A percentile compares a stretch with the other conserved stretches of the same genome.
phyloP scores from a whole-genome alignment of 2,329 filamentous ascomycete genomes.

The Neonectria coccinea region DNA sequence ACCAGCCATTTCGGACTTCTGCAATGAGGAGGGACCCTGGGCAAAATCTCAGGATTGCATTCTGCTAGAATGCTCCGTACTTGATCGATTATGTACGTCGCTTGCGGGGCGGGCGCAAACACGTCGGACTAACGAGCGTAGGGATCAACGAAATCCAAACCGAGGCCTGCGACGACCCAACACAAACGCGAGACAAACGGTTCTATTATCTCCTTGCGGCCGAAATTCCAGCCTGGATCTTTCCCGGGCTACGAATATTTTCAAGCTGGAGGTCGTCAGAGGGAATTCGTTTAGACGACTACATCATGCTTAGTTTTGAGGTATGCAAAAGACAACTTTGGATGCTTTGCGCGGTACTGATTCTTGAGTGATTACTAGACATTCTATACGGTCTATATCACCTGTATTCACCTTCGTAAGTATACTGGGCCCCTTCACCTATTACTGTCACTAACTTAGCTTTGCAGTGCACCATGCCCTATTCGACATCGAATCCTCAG shows the following conservation, averaged over 20 bases:
- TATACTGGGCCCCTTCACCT: background rate
- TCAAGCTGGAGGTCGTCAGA: conserved; percentile 49
- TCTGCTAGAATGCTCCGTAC: conserved; percentile 29
- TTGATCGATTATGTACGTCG: conserved; percentile 39
- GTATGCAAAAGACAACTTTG: conserved; percentile 37
- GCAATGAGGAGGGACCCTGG: conserved; percentile 19
- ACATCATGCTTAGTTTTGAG: conserved; percentile 51
- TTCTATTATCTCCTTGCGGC: conserved; percentile 53
- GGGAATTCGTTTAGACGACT: conserved; percentile 54
- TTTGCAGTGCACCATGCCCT: conserved; percentile 15
- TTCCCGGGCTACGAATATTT: conserved; percentile 53
- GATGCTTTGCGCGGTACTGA: conserved; percentile 16
- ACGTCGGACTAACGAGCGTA: conserved; percentile 29
- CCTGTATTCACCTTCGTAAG: conserved; percentile 16
- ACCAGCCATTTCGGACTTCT: conserved; percentile 29
- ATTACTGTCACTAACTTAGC: background rate
- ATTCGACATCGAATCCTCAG: conserved; percentile 14
- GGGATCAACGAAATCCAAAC: conserved; percentile 49
- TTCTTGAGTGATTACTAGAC: conserved; percentile 16
- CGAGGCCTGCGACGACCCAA: conserved; percentile 48
- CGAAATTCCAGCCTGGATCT: conserved; percentile 51
- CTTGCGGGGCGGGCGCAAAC: background rate
- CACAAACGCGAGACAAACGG: conserved; percentile 47
- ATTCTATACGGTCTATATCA: conserved; percentile 41
- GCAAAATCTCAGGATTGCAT: conserved; percentile 31